Percentiles rank a stretch among this genome's conserved stretches.
phyloP scores from a whole-genome alignment of 768 basidiomycete species.

The Russula compacta region DNA sequence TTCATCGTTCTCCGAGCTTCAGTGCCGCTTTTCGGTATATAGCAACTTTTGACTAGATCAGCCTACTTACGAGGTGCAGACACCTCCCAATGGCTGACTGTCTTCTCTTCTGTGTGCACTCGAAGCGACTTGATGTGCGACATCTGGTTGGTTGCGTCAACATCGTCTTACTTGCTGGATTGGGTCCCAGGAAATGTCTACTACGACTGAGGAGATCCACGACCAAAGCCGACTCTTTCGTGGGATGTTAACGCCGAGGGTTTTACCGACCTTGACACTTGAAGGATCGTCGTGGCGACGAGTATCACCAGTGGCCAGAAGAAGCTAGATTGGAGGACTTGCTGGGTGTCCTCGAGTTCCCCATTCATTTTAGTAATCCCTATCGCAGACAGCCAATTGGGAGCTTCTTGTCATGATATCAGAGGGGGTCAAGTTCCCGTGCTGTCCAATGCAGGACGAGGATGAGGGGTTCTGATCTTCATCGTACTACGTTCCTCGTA shows the following conservation, averaged over 20 bases:
- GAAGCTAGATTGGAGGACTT: conserved; percentile 7
- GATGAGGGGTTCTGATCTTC: neutral
- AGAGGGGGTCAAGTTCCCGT: neutral
- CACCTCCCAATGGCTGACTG: neutral
- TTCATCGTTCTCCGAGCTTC: neutral
- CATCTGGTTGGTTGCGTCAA: neutral
- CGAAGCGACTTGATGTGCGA: conserved; percentile 1
- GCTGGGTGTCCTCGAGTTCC: conserved; percentile 4
- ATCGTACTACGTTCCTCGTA: neutral
- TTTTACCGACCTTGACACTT: neutral
- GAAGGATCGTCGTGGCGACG: neutral
- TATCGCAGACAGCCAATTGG: neutral
- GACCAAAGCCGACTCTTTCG: neutral
- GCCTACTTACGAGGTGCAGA: neutral
- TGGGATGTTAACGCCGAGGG: neutral
- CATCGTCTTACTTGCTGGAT: too few species aligned
- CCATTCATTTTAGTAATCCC: neutral
- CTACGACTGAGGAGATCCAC: neutral
- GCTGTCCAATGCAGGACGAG: neutral
- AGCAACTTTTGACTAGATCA: too few species aligned
- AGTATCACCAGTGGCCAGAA: conserved; percentile 4
- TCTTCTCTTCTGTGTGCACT: neutral
- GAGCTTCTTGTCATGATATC: conserved; percentile 1
- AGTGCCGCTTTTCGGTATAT: neutral
- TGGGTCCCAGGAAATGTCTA: neutral